Evolutionary conservation across 345 rosid species (phyloP), one percentile per base, ranked within the genome.

Genomic region (Sonneratia alba): DNA sequence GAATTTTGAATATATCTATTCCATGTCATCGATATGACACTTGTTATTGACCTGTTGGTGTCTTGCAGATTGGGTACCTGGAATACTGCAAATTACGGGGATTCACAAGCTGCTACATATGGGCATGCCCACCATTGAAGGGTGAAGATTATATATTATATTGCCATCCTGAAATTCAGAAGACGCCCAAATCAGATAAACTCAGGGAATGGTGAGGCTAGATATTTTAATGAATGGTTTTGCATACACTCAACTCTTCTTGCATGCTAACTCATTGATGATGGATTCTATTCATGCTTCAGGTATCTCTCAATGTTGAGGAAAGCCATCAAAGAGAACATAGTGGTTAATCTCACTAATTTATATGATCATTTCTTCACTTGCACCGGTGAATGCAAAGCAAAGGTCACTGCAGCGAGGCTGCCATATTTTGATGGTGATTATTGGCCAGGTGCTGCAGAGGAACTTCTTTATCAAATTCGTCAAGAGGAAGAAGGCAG

Each of bases 371-470:
- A 88, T 79, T 96, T 96, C 87, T 96, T 96, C 73, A 83, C 86
- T 71, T 80, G 89, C 75, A 76, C 77, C 42, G 97, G 98, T 72
- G 99, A 96, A 82, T 86, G 90, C 76, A 90, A 86, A 81, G 94
- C 94, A 68, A 92, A 88, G 86, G 95, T 92, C 72, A 96, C 99
- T 18, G 99, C 99, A 45, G 89, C 97, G 63, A 92, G 99, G 87
- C 85, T 96, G 63, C 99, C 99, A 48, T 96, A 96, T 83, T 96
- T 96, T 76, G 99, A 96, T 77, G 99, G 99, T 77, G 98, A 96
- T 84, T 96, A 96, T 77, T 96, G 99, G 99, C 98, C 99, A 66
- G 99, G 98, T 79, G 99, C 98, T 68, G 98, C 99, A 2, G 99
- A 96, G 84, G 98, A 96, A 77, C 81, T 96, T 64, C 89, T 96